Conservation (phyloP, 1,139 yeast species). For the Candida buenavistaensis region DNA sequence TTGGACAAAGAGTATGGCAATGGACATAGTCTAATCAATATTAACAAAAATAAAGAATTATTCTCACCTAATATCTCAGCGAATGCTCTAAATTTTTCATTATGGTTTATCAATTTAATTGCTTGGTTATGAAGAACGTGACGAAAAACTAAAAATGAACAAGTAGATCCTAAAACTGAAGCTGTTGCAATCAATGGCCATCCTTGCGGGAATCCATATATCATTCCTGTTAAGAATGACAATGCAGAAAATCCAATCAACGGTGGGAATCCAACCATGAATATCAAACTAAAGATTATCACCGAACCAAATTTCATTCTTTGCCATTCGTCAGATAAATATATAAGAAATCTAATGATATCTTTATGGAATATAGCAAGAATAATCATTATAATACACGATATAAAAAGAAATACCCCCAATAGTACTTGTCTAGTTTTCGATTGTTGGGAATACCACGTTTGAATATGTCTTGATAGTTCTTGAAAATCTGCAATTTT, state of each 20-base stretch:
- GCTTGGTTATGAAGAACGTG: slow-evolving; percentile 62
- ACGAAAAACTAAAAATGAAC: slow-evolving; percentile 69
- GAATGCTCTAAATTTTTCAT: slow-evolving; percentile 72
- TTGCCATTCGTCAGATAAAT: slow-evolving; percentile 47
- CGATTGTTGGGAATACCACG: slow-evolving; percentile 25
- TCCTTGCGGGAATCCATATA: slow-evolving; percentile 79
- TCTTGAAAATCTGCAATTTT: slow-evolving; percentile 3
- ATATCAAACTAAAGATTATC: slow-evolving; percentile 48
- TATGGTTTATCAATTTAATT: slow-evolving; percentile 42
- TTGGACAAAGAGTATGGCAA: slow-evolving; percentile 90
- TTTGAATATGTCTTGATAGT: slow-evolving; percentile 4
- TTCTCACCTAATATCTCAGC: slow-evolving; percentile 69
- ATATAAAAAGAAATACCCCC: slow-evolving; percentile 16
- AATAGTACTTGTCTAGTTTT: slow-evolving; percentile 16
- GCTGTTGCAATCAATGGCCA: slow-evolving; percentile 76
- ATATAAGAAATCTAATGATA: slow-evolving; percentile 44
- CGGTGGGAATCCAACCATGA: slow-evolving; percentile 75
- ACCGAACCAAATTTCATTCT: slow-evolving; percentile 51
- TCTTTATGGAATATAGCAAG: slow-evolving; percentile 49
- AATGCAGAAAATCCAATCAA: slow-evolving; percentile 77
- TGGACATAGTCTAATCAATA: slow-evolving; percentile 82
- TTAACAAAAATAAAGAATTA: slow-evolving; percentile 60
- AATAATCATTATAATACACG: slow-evolving; percentile 24
- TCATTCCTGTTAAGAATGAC: slow-evolving; percentile 72
- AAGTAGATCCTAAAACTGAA: slow-evolving; percentile 70